phyloP scores from a whole-genome alignment of 257 asterid species.

The Solanum virginianum region DNA sequence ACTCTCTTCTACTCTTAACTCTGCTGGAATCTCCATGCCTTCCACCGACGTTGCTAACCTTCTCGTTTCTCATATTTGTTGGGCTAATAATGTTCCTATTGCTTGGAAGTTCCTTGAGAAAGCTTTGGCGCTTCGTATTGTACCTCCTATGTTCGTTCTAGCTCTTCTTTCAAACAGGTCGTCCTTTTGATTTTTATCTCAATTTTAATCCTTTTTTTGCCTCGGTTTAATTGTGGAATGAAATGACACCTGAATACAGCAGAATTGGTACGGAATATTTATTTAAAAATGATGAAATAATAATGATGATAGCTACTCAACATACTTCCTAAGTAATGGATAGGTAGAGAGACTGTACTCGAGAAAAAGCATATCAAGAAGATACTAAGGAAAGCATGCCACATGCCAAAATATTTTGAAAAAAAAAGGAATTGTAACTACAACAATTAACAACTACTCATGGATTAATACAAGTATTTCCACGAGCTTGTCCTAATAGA shows the following conservation, averaged over 20 bases:
- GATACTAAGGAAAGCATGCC: not conserved
- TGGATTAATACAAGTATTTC: not conserved
- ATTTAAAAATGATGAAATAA: not conserved
- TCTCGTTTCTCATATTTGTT: conserved; percentile 80
- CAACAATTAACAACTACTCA: not conserved
- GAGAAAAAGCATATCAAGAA: not conserved
- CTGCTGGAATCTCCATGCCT: conserved; percentile 66
- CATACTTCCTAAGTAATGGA: not conserved
- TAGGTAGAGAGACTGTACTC: not conserved
- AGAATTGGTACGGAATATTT: not conserved
- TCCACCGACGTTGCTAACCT: conserved; percentile 61
- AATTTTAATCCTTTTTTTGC: not conserved
- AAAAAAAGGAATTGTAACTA: not conserved
- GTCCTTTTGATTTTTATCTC: not conserved
- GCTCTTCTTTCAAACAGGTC: conserved; percentile 76
- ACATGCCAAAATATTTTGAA: not conserved
- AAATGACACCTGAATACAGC: not conserved
- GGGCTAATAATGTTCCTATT: conserved; percentile 59
- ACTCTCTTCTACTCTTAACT: conserved; percentile 48
- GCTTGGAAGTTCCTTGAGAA: conserved; percentile 93
- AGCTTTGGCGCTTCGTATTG: conserved; percentile 53
- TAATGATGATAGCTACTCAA: not conserved
- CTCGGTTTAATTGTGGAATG: not conserved
- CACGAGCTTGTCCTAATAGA: not conserved
- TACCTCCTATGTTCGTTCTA: conserved; percentile 73